Base-by-base conservation (phyloP, 2,329 filamentous ascomycete species). In the Annulohypoxylon truncatum region DNA sequence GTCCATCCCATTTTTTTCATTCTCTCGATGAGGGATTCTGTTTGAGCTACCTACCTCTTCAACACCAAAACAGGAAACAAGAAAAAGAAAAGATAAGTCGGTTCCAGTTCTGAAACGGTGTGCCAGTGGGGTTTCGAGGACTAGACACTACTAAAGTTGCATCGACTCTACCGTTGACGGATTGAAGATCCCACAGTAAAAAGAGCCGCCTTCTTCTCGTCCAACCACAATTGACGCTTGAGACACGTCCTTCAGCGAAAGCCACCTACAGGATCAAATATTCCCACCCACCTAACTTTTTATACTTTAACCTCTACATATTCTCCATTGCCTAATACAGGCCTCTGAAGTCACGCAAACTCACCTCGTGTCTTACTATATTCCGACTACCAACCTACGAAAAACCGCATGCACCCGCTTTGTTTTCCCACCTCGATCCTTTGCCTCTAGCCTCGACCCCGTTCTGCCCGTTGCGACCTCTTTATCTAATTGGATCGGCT, bases 181-280 rank as follows among this genome's bases (percentile, higher is more conserved):
- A 13, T 58, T 67, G 44, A 50, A 54, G 18, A 61, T 53, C 46
- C 55, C 57, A 38, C 13, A 61, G 28, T 18, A 65, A 63, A 40
- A 67, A 69, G 61, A 70, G 65, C 66, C 61, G 53, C 65, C 60
- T 67, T 31, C 52, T 47, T 69, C 65, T 70, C 62, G 61, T 74
- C 75, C 76, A 78, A 78, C 74, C 74, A 78, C 70, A 73, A 28
- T 24, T 68, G 71, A 46, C 66, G 67, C 59, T 73, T 64, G 59
- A 67, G 42, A 73, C 76, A 78, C 75, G 76, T 73, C 72, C 74
- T 73, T 71, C 59, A 67, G 59, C 58, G 56, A 65, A 35, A 67
- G 64, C 67, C 67, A 71, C 67, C 63, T 68, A 77, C 68, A 76
- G 74, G 67, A 56, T 67, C 61, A 72, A 68, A 33, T 66, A 42